Base-by-base conservation (phyloP, 371 early-diverging fungal genomes). In the Mucor velutinosus region DNA sequence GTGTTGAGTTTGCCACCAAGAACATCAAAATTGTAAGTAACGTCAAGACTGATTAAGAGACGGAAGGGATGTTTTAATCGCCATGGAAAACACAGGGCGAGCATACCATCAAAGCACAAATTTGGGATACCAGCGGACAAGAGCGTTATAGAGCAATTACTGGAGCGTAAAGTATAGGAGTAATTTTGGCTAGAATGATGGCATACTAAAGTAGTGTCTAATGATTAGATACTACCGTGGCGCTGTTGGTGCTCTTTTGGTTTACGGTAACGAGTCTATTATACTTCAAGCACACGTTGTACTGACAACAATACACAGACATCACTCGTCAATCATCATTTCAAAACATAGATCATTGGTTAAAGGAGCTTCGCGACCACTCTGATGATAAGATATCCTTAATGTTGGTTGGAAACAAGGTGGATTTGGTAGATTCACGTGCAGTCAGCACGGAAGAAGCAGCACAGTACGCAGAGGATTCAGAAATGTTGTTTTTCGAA, bases 361-460 rank as follows among this genome's bases (percentile, higher is more conserved):
- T 99, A 41, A 88, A 93, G 60, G 99, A 99, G 78, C 95, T 99
- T 75, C 93, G 95, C 74, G 95, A 96, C 70, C 95, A 99, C 77
- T 98, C 97, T 41, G 92, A 91, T 41, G 95, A 96, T 72, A 92
- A 84, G 39, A 88, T 90, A 65, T 94, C 96, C 81, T 94, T 99
- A 83, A 88, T 99, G 76, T 78, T 99, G 61, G 92, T 99, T 30
- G 99, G 99, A 65, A 99, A 99, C 89, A 99, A 99, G 86, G 90
- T 95, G 63, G 99, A 99, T 85, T 87, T 98, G 81, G 86, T 86
- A 55, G 94, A 95, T 58, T 90, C 65, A 2, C 71, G 82, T 39
- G 75, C 75, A 14, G 76, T 78, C 0, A 71, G 87, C 7, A 81
- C 81, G 33, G 89, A 88, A 43, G 97, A 95, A 69, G 97, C 94